Evolutionary conservation across 2,329 filamentous ascomycete genomes (phyloP), one percentile per base, ranked within the genome.

Genomic region (Colletotrichum tropicale): DNA sequence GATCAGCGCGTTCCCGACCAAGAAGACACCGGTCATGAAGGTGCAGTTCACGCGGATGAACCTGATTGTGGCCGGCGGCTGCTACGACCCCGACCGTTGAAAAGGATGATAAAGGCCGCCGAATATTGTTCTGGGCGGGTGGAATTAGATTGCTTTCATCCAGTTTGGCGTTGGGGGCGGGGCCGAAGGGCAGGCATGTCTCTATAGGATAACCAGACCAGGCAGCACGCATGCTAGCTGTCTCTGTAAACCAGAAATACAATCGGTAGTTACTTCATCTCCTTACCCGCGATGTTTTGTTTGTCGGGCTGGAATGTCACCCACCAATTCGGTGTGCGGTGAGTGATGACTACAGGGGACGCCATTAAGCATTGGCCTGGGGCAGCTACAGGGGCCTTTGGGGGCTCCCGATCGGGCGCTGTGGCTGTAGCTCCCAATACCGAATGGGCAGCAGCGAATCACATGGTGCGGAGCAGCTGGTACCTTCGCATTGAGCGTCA

Each of bases 11-110:
- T 98, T 98, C 82, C 93, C 95, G 1, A 98, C 97, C 6, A 99
- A 99, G 90, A 98, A 98, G 86, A 96, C 94, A 18, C 96, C 96
- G 0, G 95, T 98, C 13, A 95, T 98, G 85, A 97, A 96, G 85
- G 96, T 98, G 70, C 92, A 94, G 81, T 98, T 98, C 81, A 98
- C 97, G 5, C 90, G 95, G 76, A 98, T 98, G 95, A 99, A 99
- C 83, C 85, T 98, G 78, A 94, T 98, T 15, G 89, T 98, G 76
- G 96, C 96, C 26, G 95, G 94, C 62, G 95, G 96, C 28, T 93
- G 91, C 80, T 93, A 92, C 80, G 89, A 92, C 68, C 88, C 90
- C 48, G 88, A 90, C 78, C 84, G 85, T 75, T 87, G 85, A 81
- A n/a, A 26, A 10, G 7, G 5, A 55, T 13, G 28, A 62, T n/a